A percentile compares a stretch with the other conserved stretches of the same genome.
phyloP scores from a whole-genome alignment of 1,284 basidiomycete species.

The Tilletia caries region DNA sequence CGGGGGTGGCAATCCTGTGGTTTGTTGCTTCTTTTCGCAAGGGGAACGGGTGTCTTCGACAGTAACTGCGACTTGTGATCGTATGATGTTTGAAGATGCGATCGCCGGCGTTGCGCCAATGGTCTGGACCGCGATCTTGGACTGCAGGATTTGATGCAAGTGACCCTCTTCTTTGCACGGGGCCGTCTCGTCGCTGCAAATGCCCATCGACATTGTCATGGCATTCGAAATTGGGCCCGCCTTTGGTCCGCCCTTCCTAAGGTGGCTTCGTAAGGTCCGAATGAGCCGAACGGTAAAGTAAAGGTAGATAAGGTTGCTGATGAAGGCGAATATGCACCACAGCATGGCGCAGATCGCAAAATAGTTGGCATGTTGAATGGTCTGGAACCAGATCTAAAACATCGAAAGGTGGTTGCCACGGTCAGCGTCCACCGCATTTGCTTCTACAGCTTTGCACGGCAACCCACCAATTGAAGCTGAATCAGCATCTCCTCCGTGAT shows the following conservation, averaged over 20 bases:
- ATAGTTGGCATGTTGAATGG: neutral
- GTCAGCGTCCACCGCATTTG: too few species aligned
- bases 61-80: neutral
- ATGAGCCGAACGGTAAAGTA: neutral
- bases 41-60: too few species aligned
- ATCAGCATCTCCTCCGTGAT: too few species aligned
- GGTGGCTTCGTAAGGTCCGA: neutral
- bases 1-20: too few species aligned
- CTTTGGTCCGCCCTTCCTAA: neutral
- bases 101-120: too few species aligned
- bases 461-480: too few species aligned
- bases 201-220: neutral
- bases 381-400: slow-evolving; percentile 1
- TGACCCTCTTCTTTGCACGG: neutral
- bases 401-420: too few species aligned
- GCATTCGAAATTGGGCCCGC: neutral
- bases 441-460: too few species aligned
- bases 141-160: neutral
- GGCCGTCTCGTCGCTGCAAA: neutral
- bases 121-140: too few species aligned
- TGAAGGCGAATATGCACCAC: neutral
- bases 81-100: too few species aligned
- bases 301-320: neutral
- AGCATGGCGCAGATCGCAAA: neutral
- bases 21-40: too few species aligned